A percentile compares a stretch with the other conserved stretches of the same genome.
Evolutionary conservation across 352 stramenopile species (phyloP).

Genomic region (Thalassiosira mediterranea): DNA sequence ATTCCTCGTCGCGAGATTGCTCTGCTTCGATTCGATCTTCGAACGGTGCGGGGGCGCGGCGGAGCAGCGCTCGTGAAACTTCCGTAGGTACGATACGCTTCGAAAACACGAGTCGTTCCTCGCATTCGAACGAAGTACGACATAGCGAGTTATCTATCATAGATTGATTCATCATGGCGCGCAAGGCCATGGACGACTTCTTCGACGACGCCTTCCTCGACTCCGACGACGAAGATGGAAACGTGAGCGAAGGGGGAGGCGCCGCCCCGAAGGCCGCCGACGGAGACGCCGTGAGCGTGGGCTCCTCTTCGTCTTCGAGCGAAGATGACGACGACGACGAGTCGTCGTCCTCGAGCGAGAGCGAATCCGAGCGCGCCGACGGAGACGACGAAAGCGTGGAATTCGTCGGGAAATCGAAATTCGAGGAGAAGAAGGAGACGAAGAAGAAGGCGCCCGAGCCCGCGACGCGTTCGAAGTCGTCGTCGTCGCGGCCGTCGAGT

Average conservation of each 20-base stretch:
- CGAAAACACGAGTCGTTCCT: too few species aligned
- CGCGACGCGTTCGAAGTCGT: background rate
- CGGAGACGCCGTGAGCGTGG: slow-evolving; percentile 5
- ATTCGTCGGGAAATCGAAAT: background rate
- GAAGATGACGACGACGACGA: background rate
- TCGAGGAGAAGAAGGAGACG: background rate
- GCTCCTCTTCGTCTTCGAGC: slow-evolving; percentile 6
- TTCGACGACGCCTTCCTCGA: slow-evolving; percentile 18
- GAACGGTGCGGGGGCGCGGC: too few species aligned
- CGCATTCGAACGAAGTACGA: too few species aligned
- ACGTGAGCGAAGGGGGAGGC: background rate
- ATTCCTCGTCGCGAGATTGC: too few species aligned
- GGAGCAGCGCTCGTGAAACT: too few species aligned
- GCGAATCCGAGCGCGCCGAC: background rate
- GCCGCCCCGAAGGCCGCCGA: background rate
- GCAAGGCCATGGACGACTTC: background rate
- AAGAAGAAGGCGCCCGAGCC: background rate
- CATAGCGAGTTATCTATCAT: too few species aligned
- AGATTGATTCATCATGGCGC: too few species aligned
- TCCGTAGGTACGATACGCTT: too few species aligned
- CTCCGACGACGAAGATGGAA: background rate
- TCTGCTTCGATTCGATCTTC: too few species aligned
- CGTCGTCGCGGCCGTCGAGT: background rate
- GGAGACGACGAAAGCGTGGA: background rate
- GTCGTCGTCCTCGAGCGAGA: slow-evolving; percentile 7